A percentile compares a stretch with the other conserved stretches of the same genome.
Evolutionary conservation across 352 stramenopile species (phyloP).

Genomic region (Paralagenidium karlingii): DNA sequence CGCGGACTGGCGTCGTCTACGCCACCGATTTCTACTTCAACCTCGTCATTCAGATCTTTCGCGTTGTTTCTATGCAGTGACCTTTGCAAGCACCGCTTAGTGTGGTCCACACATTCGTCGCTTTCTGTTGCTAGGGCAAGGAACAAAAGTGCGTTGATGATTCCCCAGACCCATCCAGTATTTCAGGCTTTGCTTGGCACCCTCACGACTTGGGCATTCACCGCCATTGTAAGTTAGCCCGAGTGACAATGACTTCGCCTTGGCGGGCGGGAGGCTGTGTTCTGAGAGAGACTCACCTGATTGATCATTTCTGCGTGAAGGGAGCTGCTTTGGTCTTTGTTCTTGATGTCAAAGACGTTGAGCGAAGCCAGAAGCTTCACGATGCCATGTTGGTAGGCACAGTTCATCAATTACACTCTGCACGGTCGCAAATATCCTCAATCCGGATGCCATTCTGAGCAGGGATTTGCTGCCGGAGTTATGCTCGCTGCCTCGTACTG

Average conservation of each 20-base stretch:
- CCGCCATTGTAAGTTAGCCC: conserved; percentile 26
- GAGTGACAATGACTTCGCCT: not conserved
- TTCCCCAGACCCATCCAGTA: conserved; percentile 58
- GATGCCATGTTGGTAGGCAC: conserved; percentile 55
- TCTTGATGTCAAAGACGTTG: conserved; percentile 63
- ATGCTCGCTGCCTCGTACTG: conserved; percentile 87
- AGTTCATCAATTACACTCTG: not conserved
- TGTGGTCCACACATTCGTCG: no score
- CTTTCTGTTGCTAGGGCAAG: no score
- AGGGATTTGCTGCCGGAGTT: conserved; percentile 82
- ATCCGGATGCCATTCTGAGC: not conserved
- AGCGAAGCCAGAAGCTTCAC: conserved; percentile 67
- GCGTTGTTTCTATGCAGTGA: no score
- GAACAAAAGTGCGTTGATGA: no score
- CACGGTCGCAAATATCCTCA: not conserved
- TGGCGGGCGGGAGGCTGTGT: not conserved
- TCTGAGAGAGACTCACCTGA: not conserved
- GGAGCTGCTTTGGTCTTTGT: conserved; percentile 72
- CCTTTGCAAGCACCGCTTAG: no score
- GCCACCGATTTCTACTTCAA: no score
- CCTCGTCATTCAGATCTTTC: no score
- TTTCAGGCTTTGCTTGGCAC: conserved; percentile 73
- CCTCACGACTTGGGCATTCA: conserved; percentile 76
- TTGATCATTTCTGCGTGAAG: conserved; percentile 6
- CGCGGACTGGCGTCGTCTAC: no score